Evolutionary conservation across 257 asterid genomes (phyloP), one percentile per base, ranked within the genome.

Genomic region (Salvia splendens): DNA sequence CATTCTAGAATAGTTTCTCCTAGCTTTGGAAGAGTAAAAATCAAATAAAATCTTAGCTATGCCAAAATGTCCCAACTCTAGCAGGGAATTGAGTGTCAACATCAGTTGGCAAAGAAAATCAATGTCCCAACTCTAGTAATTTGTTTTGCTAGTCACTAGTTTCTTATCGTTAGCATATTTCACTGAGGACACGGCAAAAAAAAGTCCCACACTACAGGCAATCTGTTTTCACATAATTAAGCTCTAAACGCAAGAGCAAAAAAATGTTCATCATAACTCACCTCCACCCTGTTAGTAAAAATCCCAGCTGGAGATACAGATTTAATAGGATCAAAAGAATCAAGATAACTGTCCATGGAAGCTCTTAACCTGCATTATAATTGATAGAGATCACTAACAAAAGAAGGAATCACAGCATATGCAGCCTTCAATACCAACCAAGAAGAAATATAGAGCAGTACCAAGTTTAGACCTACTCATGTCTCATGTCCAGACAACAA

Each of bases 321-420:
- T 62, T 74, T 80, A 60, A 74, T 71, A 41, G 96, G 97, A 76
- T 92, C 95, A 81, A 92, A 92, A 67, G 82, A 78, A 81, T 79
- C 89, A 52, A 92, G 87, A 76, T 87, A 82, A 65, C 86, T 76
- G 61, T 85, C 88, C 98, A 92, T 89, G 65, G 96, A 89, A 71
- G 89, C 76, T 87, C 98, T 83, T 79, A 92, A 81, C 82, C 96
- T 88, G 86, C 81, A 78, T 58, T 12, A 47, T 66, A 59, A 69
- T 57, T 75, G 67, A 74, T 30, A 51, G 76, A 35, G 64, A 71
- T 69, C 60, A 72, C 55, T 66, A 64, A 61, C 42, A 67, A 16
- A 61, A 17, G 63, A 52, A 48, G 45, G 43, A 71, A 65, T 43
- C 48, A 32, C 10, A 14, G 20, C 6, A 15, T 4, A 7, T 15